phyloP scores from a whole-genome alignment of 2,329 filamentous ascomycete genomes.

The Cordyceps pruinosa region DNA sequence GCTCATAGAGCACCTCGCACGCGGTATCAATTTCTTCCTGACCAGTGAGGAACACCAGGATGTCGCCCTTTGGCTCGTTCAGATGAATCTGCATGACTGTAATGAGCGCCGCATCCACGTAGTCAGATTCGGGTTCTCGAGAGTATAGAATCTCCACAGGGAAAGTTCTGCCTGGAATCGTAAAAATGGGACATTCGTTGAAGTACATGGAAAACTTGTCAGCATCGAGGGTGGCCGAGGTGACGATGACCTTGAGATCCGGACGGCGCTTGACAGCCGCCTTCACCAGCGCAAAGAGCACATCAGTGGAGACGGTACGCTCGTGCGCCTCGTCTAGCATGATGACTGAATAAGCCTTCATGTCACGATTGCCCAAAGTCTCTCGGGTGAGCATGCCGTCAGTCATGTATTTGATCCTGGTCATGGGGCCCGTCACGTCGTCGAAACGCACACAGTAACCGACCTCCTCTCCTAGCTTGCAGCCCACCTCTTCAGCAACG shows the following conservation, averaged over 20 bases:
- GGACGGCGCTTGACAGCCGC: slow-evolving; percentile 80
- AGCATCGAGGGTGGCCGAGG: slow-evolving; percentile 90
- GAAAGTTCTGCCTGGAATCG: slow-evolving; percentile 89
- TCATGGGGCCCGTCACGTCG: slow-evolving; percentile 79
- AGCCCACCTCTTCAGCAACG: slow-evolving; percentile 93
- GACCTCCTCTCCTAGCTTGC: slow-evolving; percentile 82
- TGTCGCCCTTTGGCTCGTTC: slow-evolving; percentile 85
- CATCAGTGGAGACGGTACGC: slow-evolving; percentile 90
- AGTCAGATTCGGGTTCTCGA: slow-evolving; percentile 89
- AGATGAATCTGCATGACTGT: slow-evolving; percentile 98
- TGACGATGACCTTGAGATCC: slow-evolving; percentile 92
- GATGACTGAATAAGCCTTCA: slow-evolving; percentile 88
- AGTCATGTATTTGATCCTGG: slow-evolving; percentile 99
- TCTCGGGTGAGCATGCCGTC: slow-evolving; percentile 97
- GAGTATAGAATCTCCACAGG: slow-evolving; percentile 96
- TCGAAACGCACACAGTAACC: slow-evolving; percentile 98
- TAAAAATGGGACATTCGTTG: slow-evolving; percentile 91
- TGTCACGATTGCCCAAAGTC: slow-evolving; percentile 82
- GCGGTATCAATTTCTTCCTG: slow-evolving; percentile 97
- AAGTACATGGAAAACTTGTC: slow-evolving; percentile 98
- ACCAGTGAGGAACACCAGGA: slow-evolving; percentile 92
- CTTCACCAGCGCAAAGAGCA: slow-evolving; percentile 88
- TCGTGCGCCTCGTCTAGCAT: slow-evolving; percentile 99
- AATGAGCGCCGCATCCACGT: slow-evolving; percentile 85
- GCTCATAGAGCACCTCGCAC: slow-evolving; percentile 85